Evolutionary conservation across 805 yeast genomes (phyloP), one percentile per base, ranked within the genome.

Genomic region (Ogataea minuta): DNA sequence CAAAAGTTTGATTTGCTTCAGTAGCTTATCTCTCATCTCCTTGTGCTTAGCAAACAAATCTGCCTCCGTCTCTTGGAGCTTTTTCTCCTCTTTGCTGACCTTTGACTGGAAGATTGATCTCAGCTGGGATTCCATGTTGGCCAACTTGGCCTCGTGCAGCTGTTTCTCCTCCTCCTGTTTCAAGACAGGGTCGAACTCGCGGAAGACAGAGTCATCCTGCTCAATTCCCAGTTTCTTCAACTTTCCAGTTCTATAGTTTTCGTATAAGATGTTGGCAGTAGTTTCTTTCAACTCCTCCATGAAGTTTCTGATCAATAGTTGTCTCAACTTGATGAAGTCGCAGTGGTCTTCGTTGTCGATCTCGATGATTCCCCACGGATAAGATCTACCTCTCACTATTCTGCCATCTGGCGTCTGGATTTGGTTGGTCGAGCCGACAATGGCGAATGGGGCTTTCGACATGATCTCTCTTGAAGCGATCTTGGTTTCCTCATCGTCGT

Each of bases 361-460:
- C 67, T 93, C 97, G 55, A 93, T 84, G 15, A 84, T 73, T 51
- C 98, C 98, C 99, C 99, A 93, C 46, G 98, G 97, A 63, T 91
- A 91, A 46, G 77, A 70, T 67, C 99, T 84, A 52, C 96, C 97
- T 64, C 97, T 80, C 31, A 90, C 95, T 15, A 58, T 46, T 61
- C 86, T 76, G 28, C 96, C 96, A 57, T 85, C 93, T 29, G 73
- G 61, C 31, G 76, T 72, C 52, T 80, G 80, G 24, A 84, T 81
- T 47, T 78, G 79, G 43, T 69, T 67, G 15, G 93, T 85, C 15
- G 97, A 87, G 15, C 97, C 99, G 38, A 93, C 85, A 49, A 93
- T 82, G 12, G 99, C 98, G 67, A 87, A 91, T 32, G 99, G 99
- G 46, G 87, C 72, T 54, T 73, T 77, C 34, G 76, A 67, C 65